Base-by-base conservation (phyloP, 495 filamentous ascomycete genomes). In the Aspergillus heteromorphus region DNA sequence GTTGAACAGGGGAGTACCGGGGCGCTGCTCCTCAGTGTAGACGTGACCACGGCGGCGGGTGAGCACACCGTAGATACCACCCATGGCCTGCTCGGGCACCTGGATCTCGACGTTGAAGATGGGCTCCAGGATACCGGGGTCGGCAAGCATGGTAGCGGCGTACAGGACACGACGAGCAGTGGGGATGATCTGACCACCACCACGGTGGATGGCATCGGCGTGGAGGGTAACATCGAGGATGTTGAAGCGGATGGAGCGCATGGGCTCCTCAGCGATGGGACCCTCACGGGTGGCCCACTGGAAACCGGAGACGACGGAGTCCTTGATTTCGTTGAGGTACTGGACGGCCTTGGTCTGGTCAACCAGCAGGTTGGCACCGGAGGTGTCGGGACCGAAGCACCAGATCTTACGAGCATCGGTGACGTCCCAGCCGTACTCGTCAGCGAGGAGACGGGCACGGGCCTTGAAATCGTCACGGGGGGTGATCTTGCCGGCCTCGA, bases 241-340 rank as follows among this genome's bases (percentile, higher is more conserved):
- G 84, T 97, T 97, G 83, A 95, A 99, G 79, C 93, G 89, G 73
- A 95, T 76, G 51, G 87, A 83, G 72, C 93, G 88, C 90, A 99
- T 92, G 61, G 95, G 93, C 83, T 99, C 93, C 77, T 99, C 93
- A 61, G 87, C 91, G 68, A 99, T 73, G 62, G 93, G 93, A 75
- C 95, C 93, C 84, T 99, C 93, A 69, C 92, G 87, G 61, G 92
- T 89, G 51, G 93, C 93, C 93, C 95, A 97, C 75, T 99, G 93
- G 89, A 99, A 99, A 82, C 95, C 93, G 65, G 93, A 99, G 64
- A 97, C 92, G 63, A 99, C 87, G 56, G 93, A 97, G 64, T 99
- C 93, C 87, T 99, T 99, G 84, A 99, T 99, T 88, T 99, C 93
- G 81, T 92, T 92, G 54, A 99, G 82, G 85, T 97, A 99, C 81